Base-by-base conservation (phyloP, 352 stramenopile genomes). In the Pythium biforme region DNA sequence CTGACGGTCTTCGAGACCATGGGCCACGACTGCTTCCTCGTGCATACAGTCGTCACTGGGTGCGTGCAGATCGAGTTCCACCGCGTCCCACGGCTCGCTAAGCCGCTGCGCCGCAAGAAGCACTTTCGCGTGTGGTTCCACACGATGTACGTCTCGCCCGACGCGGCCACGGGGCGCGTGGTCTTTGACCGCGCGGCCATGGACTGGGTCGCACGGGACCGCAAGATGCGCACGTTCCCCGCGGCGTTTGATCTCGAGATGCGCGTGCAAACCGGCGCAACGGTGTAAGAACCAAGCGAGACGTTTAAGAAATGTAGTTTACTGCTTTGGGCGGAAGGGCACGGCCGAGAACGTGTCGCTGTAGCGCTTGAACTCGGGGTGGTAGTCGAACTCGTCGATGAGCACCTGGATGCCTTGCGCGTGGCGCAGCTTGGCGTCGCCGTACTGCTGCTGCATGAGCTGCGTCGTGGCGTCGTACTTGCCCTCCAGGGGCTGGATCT, bases 341-440 rank as follows among this genome's bases (percentile, higher is more conserved):
- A 93, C 81, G 1, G 87, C 88, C 0, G 81, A 89, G 71, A 96
- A 96, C 31, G 75, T 86, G 67, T 95, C 88, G 67, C 84, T 94
- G 59, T 84, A 89, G 51, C 86, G 87, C 66, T 96, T 96, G 73
- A 92, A 96, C 61, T 91, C 83, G 6, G 88, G 88, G 58, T 96
- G 88, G 67, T 96, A 96, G 60, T 94, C 83, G 52, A 96, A 96
- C 54, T 96, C 86, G 34, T 94, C 74, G 50, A 95, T 88, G 31
- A 96, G 80, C 55, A 96, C 79, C 39, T 79, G 60, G 33, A 96
- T 87, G 37, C 87, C 88, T 55, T 94, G 81, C 1, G 81, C 83
- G 53, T 96, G 88, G 31, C 89, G 81, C 15, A 83, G 57, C 60
- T 96, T 95, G 47, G 87, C 88, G n/a, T 92, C 81, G 41, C 92